Evolutionary conservation across 306 rosid genomes (phyloP).

Genomic region (Casuarina glauca): DNA sequence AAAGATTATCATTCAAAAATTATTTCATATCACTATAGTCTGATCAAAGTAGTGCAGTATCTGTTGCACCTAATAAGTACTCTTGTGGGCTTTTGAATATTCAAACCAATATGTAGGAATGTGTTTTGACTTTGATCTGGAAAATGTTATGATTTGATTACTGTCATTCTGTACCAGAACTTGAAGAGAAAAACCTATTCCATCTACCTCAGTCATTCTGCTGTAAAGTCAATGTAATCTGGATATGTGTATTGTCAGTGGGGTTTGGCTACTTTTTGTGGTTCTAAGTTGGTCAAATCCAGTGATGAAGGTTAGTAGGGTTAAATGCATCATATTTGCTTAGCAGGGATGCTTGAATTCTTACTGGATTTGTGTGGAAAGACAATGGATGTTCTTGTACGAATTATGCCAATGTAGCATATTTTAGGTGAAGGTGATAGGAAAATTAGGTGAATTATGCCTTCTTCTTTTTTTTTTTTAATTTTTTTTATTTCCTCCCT

Average conservation of each 20-base stretch:
- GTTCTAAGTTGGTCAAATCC: slow-evolving; percentile 1
- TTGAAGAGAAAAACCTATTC: background rate
- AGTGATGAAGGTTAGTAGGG: background rate
- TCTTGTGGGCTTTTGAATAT: background rate
- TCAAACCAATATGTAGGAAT: background rate
- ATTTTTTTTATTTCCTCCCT: too few relatives aligned
- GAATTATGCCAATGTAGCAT: background rate
- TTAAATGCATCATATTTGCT: background rate
- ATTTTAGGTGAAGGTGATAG: too few relatives aligned
- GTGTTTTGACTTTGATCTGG: background rate
- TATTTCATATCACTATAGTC: background rate
- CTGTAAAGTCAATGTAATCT: background rate
- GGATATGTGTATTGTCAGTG: background rate
- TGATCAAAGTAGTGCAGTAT: background rate
- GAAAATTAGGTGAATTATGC: too few relatives aligned
- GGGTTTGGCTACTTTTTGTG: background rate
- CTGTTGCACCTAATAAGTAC: background rate
- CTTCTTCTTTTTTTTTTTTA: too few relatives aligned
- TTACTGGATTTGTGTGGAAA: too few relatives aligned
- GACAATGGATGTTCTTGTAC: background rate
- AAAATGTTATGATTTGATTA: background rate
- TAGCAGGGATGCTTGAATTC: background rate
- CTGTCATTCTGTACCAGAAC: background rate
- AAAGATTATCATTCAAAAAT: background rate
- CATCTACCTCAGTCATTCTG: background rate